Evolutionary conservation across 257 asterid species (phyloP), one percentile per base, ranked within the genome.

Genomic region (Solanum paucissectum): DNA sequence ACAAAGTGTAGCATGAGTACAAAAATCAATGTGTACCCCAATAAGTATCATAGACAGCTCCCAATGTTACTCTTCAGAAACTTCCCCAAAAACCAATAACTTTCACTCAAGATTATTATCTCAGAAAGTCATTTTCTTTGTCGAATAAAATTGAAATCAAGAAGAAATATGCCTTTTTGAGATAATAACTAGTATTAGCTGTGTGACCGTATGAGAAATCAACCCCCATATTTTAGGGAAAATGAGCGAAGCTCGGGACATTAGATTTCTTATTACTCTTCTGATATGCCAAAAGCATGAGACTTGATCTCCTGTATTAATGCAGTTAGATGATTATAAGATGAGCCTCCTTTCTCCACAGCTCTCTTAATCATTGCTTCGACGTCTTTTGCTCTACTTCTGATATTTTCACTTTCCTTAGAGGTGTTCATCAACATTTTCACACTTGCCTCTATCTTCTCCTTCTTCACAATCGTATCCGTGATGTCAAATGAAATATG

Each of bases 271-370:
- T 16, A 25, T 44, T 29, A 49, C 20, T 49, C 40, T 49, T 33
- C 69, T 33, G 34, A 82, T 52, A 33, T 49, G 44, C 89, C 88
- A 64, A 83, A 83, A 46, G 83, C 89, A 42, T 77, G 75, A 7
- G n/a, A 75, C 66, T 87, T 90, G 13, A 90, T 12, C 36, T 75
- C 88, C 20, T 86, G 27, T 58, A 90, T 85, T 82, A 90, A 44
- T 10, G 32, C 37, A 18, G 27, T 62, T 9, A 90, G 74, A 60
- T 88, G 82, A 29, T 85, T 85, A 55, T 84, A 72, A 60, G 92
- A 90, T 3, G 90, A 87, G 1, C 92, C 92, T 2, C 90, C 92
- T 52, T 83, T 82, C 83, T 74, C 40, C 12, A 88, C 85, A 7
- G 88, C 90, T 37, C 34, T 66, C 6, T 86, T 85, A 4, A 64